Base-by-base conservation (phyloP, 1,284 basidiomycete species). In the Malassezia cuniculi region DNA sequence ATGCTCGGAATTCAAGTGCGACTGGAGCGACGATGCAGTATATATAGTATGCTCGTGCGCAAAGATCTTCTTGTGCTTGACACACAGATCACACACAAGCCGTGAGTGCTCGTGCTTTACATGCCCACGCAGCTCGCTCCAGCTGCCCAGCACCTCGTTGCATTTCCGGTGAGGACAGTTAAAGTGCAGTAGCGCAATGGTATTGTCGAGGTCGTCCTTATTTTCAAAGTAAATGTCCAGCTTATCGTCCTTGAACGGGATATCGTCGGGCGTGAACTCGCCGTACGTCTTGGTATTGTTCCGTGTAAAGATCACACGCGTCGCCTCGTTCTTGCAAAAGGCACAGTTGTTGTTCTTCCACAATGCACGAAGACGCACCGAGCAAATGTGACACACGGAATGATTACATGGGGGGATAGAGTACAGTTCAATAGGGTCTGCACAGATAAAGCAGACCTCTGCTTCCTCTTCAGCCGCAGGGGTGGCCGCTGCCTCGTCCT, bases 1-100 rank as follows among this genome's bases (percentile, higher is more conserved):
- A 55, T 90, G 85, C 2, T 80, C 68, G 2, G 77, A 78, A 12
- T 79, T 53, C 19, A 90, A 72, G 68, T 97, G 90, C 1, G 77
- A 54, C 5, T 76, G 72, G 1, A 95, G 73, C 52, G 81, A 63
- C 57, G 76, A 72, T 2, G 76, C 74, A 1, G 79, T 74, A 64
- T 90, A 94, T 14, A 94, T 69, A 0, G 79, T 76, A 65, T 95
- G 93, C 68, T 97, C 90, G 68, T 97, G 89, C 0, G 85, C 75
- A 69, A 97, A 97, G 32, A 95, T 82, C 56, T 93, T 94, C 71
- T 95, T 87, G 69, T 77, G 75, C 27, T 78, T 75, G 41, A 89
- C 79, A 65, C 93, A 97, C 2, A 97, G 68, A 56, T 87, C 84
- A 60, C 85, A 86, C 50, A 37, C 35, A 14, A 82, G 69, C 34